Evolutionary conservation across 2,329 filamentous ascomycete genomes (phyloP).

Genomic region (Lojkania enalia): DNA sequence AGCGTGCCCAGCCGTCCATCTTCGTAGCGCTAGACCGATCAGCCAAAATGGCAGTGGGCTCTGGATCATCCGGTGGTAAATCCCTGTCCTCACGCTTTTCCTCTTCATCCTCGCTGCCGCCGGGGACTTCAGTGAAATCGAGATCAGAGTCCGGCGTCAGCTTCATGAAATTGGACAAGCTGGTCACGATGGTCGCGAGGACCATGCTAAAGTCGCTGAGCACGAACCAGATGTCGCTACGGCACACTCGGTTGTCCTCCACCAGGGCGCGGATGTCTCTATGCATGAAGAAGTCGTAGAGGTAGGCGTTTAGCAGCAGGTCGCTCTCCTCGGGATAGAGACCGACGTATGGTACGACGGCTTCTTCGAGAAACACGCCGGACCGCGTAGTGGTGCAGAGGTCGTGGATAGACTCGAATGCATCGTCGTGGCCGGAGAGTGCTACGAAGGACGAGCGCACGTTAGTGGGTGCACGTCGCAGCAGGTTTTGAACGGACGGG

Average conservation of each 20-base stretch:
- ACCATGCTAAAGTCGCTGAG: slow-evolving; percentile 69
- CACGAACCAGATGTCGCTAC: slow-evolving; percentile 71
- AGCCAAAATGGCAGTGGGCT: slow-evolving; percentile 14
- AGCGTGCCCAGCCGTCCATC: too few relatives aligned
- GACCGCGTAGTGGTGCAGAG: slow-evolving; percentile 67
- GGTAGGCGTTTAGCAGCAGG: slow-evolving; percentile 65
- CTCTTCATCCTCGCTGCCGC: slow-evolving; percentile 56
- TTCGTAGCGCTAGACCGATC: not conserved
- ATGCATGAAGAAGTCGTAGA: slow-evolving; percentile 78
- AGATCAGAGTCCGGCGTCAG: slow-evolving; percentile 50
- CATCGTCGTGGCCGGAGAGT: slow-evolving; percentile 68
- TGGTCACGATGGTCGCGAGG: slow-evolving; percentile 72
- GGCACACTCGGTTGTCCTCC: slow-evolving; percentile 66
- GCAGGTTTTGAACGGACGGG: slow-evolving; percentile 15
- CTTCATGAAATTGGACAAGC: slow-evolving; percentile 61
- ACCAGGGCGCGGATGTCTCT: slow-evolving; percentile 65
- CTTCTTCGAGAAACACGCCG: slow-evolving; percentile 74
- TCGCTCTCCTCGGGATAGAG: slow-evolving; percentile 60
- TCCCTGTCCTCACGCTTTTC: slow-evolving; percentile 49
- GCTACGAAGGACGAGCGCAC: slow-evolving; percentile 71
- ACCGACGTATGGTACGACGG: slow-evolving; percentile 69
- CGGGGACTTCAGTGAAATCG: slow-evolving; percentile 57
- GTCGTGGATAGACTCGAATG: slow-evolving; percentile 67
- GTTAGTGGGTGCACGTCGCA: slow-evolving; percentile 45
- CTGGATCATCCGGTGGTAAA: slow-evolving; percentile 28